Evolutionary conservation across 208 protist species (phyloP).

Genomic region (Leishmania major): DNA sequence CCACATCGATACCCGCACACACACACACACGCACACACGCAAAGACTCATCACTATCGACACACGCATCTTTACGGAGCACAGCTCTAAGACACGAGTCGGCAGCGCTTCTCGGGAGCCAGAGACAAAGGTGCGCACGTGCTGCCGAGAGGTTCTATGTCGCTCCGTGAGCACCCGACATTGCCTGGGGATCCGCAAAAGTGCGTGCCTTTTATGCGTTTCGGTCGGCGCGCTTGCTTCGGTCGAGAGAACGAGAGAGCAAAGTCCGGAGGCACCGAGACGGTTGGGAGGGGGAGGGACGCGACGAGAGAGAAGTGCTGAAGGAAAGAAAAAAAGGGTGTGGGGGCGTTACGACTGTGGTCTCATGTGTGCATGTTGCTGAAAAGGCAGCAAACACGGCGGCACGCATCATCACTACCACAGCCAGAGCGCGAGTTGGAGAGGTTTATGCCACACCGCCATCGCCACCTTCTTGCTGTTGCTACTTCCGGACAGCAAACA

Average conservation of each 20-base stretch:
- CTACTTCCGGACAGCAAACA: background rate
- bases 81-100: background rate
- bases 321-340: constrained; percentile 12
- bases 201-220: background rate
- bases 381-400: too few relatives aligned
- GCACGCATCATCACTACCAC: background rate
- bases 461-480: background rate
- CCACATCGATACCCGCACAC: background rate
- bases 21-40: background rate
- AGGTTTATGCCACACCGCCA: background rate
- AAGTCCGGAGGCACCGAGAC: background rate
- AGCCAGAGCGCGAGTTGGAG: background rate
- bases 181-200: background rate
- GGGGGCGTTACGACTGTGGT: background rate
- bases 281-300: background rate
- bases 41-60: background rate
- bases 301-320: background rate
- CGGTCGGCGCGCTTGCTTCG: background rate
- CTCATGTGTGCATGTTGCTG: background rate
- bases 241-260: background rate
- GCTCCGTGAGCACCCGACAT: background rate
- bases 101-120: background rate
- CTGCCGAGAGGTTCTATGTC: background rate
- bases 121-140: background rate
- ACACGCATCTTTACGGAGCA: background rate